These are phyloP conservation scores for Metarhizium guizhouense DNA, from an alignment of 2,329 filamentous ascomycete species.

Conservation along the genomic window DNA sequence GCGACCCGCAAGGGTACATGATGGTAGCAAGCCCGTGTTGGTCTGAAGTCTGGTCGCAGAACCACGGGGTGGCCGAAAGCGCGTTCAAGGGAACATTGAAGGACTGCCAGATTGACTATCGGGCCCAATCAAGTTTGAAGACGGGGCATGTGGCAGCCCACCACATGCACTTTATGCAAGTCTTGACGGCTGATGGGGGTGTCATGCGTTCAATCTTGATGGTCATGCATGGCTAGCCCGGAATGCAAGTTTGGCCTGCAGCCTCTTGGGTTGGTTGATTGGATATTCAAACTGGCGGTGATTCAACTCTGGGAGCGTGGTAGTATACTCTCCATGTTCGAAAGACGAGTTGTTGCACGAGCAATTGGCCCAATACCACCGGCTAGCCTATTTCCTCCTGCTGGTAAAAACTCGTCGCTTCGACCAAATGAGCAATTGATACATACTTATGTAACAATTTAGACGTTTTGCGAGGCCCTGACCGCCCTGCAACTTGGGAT, in stretches of 20 bases:
- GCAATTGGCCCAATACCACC: too few species aligned
- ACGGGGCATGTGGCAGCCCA: slow-evolving; percentile 8
- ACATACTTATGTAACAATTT: too few species aligned
- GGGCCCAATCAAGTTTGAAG: slow-evolving; percentile 2
- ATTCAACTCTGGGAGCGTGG: not conserved
- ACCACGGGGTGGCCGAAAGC: not conserved
- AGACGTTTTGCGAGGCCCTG: not conserved
- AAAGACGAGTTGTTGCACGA: too few species aligned
- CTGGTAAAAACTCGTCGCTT: too few species aligned
- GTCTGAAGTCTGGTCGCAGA: not conserved
- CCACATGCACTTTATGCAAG: not conserved
- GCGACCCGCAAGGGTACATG: not conserved
- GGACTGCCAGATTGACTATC: not conserved
- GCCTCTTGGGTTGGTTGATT: not conserved
- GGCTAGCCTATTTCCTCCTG: too few species aligned
- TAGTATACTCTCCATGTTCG: too few species aligned
- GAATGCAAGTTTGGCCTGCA: slow-evolving; percentile 1
- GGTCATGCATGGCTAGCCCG: slow-evolving; percentile 4
- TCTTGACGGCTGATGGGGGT: slow-evolving; percentile 4
- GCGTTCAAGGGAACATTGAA: not conserved
- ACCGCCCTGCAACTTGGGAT: not conserved
- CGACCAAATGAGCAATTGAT: not conserved
- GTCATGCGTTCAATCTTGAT: slow-evolving; percentile 13
- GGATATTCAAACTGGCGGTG: not conserved
- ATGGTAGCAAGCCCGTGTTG: not conserved